Evolutionary conservation across 148 eudicot species (phyloP).

Genomic region (Silene uniflora): DNA sequence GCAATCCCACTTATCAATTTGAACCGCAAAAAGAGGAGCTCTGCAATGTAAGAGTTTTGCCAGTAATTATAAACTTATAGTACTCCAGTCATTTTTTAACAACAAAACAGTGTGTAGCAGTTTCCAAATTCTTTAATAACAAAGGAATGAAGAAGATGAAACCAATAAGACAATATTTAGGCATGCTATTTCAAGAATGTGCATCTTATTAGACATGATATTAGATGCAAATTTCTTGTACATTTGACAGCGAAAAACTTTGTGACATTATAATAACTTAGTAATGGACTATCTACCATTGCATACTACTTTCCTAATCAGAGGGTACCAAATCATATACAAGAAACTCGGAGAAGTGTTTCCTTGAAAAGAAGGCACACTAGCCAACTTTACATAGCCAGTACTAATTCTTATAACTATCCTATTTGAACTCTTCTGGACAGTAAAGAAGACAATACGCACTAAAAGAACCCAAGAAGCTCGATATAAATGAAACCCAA

Average conservation of each 20-base stretch:
- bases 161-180: not conserved
- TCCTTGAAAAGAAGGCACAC: not conserved
- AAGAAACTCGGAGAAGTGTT: not conserved
- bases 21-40: slow-evolving; percentile 98
- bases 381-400: not conserved
- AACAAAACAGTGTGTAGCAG: not conserved
- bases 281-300: too few species aligned
- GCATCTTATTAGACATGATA: too few species aligned
- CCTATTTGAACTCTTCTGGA: too few species aligned
- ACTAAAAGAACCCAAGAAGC: slow-evolving; percentile 9
- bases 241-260: not conserved
- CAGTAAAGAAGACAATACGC: not conserved
- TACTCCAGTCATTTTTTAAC: not conserved
- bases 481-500: not conserved
- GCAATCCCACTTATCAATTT: slow-evolving; percentile 89
- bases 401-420: too few species aligned
- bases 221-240: not conserved
- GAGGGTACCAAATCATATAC: too few species aligned
- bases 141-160: not conserved
- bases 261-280: too few species aligned
- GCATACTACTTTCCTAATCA: not conserved
- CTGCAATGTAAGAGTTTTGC: slow-evolving; percentile 34
- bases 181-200: not conserved
- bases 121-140: too few species aligned
- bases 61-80: slow-evolving; percentile 10